These are phyloP conservation scores for Apiospora phragmitis DNA, from an alignment of 2,329 filamentous ascomycete genomes.

Conservation along the genomic window DNA sequence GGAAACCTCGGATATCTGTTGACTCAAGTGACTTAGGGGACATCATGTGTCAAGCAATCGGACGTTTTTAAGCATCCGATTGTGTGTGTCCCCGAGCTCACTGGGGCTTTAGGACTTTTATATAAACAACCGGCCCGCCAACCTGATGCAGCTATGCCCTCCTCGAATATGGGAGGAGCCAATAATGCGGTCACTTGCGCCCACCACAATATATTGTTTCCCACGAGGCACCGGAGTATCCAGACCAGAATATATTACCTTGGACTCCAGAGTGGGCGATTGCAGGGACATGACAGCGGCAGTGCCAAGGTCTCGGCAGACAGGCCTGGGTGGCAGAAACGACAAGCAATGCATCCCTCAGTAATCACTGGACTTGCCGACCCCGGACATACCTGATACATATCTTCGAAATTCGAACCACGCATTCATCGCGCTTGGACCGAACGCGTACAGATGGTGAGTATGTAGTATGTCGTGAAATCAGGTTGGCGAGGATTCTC, in stretches of 20 bases:
- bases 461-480: neutral
- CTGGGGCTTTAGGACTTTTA: neutral
- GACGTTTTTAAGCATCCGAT: constrained; percentile 5
- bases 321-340: neutral
- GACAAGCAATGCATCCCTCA: neutral
- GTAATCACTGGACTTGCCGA: neutral
- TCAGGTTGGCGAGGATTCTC: neutral
- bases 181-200: neutral
- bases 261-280: neutral
- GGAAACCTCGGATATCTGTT: neutral
- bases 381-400: neutral
- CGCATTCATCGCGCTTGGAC: neutral
- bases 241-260: neutral
- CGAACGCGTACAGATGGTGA: neutral
- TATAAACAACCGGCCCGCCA: neutral
- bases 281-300: neutral
- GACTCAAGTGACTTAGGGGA: neutral
- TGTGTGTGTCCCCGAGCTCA: neutral
- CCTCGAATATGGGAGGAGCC: neutral
- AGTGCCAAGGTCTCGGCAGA: constrained; percentile 7
- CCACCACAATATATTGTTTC: neutral
- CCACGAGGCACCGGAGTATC: neutral
- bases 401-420: neutral
- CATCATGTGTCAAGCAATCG: neutral
- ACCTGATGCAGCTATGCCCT: neutral